phyloP scores from a whole-genome alignment of 177 flowering plant species.

The Vitis hybrid region DNA sequence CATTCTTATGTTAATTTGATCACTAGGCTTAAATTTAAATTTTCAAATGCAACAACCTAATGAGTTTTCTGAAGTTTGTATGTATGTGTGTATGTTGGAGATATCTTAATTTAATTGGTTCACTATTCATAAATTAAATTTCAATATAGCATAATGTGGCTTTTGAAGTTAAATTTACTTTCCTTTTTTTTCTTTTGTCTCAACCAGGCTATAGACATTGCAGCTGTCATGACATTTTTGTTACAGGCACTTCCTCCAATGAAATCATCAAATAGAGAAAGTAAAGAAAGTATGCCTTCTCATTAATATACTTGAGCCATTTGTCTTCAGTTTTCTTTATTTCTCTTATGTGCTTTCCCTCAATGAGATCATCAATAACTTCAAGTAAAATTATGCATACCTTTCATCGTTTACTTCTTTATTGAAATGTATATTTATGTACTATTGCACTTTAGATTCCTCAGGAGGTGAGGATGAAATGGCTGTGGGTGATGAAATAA shows the following conservation, averaged over 20 bases:
- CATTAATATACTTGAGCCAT: conserved; percentile 1
- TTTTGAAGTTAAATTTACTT: conserved; percentile 10
- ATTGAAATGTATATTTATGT: conserved; percentile 6
- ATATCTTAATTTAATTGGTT: too few relatives aligned
- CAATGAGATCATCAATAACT: too few relatives aligned
- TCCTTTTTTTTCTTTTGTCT: conserved; percentile 7
- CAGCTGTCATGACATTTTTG: conserved; percentile 68
- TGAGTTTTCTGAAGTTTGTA: too few relatives aligned
- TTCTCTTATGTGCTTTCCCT: neutral
- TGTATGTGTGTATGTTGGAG: too few relatives aligned
- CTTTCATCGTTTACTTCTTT: neutral
- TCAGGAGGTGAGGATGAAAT: conserved; percentile 63
- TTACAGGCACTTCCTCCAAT: conserved; percentile 73
- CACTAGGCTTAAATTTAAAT: too few relatives aligned
- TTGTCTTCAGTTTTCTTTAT: neutral
- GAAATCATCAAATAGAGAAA: conserved; percentile 32
- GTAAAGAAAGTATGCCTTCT: conserved; percentile 43
- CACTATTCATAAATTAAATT: neutral
- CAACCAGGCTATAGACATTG: conserved; percentile 78
- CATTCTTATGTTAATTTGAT: too few relatives aligned
- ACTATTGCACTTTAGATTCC: conserved; percentile 35
- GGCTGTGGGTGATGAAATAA: conserved; percentile 44
- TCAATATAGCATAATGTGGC: neutral
- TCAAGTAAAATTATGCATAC: neutral
- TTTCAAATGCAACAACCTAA: too few relatives aligned